Percentiles rank a stretch among this genome's conserved stretches.
These are phyloP conservation scores for Coccomyxa sp. DNA, from an alignment of 139 green algal genomes.

Conservation along the genomic window DNA sequence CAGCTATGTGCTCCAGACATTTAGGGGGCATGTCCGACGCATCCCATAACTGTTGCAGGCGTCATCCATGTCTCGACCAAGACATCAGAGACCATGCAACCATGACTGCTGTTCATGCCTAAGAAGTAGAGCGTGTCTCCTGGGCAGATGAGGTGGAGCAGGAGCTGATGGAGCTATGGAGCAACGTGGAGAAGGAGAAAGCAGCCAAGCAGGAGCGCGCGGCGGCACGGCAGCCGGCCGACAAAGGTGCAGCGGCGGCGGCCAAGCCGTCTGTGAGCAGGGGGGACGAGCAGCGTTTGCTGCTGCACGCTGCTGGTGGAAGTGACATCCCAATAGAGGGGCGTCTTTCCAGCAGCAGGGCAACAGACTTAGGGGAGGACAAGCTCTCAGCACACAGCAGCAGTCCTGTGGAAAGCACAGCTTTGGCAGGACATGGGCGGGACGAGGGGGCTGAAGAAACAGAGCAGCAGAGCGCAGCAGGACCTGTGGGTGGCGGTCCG, in stretches of 20 bases:
- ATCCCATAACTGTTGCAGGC: constrained; percentile 10
- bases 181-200: constrained; percentile 67
- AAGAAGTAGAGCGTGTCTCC: neutral
- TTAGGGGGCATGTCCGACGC: neutral
- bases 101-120: too few species aligned
- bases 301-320: neutral
- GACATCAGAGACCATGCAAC: too few species aligned
- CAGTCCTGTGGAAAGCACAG: too few species aligned
- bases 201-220: constrained; percentile 17
- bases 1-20: too few species aligned
- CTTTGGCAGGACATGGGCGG: too few species aligned
- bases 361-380: too few species aligned
- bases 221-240: neutral
- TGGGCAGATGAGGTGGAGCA: constrained; percentile 57
- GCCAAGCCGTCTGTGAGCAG: neutral
- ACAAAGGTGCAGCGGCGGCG: too few species aligned
- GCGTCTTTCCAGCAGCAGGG: too few species aligned
- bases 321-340: neutral
- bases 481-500: too few species aligned
- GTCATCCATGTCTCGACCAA: neutral
- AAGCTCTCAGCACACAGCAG: too few species aligned
- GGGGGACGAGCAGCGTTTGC: neutral
- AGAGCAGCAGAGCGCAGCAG: too few species aligned
- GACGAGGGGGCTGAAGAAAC: too few species aligned
- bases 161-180: constrained; percentile 82